A percentile compares a stretch with the other conserved stretches of the same genome.
These are phyloP conservation scores for Candida germanica DNA, from an alignment of 805 yeast species.

Conservation along the genomic window DNA sequence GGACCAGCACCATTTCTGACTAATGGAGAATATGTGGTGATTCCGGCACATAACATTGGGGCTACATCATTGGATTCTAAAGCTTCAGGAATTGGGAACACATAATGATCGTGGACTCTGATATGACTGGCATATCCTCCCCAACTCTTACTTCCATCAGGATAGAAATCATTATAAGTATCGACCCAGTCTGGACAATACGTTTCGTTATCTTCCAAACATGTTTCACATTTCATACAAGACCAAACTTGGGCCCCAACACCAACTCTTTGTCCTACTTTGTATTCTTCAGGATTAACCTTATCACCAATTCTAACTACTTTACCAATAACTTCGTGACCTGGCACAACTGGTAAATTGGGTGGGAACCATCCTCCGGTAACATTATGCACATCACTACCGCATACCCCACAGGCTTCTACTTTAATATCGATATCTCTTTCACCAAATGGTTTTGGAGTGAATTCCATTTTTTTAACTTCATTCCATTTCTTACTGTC, in stretches of 20 bases:
- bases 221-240: slow-evolving; percentile 61
- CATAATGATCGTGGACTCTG: slow-evolving; percentile 42
- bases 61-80: slow-evolving; percentile 44
- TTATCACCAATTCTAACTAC: slow-evolving; percentile 59
- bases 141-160: slow-evolving; percentile 24
- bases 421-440: slow-evolving; percentile 53
- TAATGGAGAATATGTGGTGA: slow-evolving; percentile 53
- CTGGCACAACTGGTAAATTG: slow-evolving; percentile 39
- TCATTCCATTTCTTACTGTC: slow-evolving; percentile 24
- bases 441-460: slow-evolving; percentile 21
- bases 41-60: slow-evolving; percentile 57
- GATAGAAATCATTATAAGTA: slow-evolving; percentile 50
- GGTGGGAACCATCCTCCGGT: slow-evolving; percentile 51
- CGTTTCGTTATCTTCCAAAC: slow-evolving; percentile 33
- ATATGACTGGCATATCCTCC: slow-evolving; percentile 53
- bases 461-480: slow-evolving; percentile 24
- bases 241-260: slow-evolving; percentile 68
- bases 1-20: slow-evolving; percentile 35
- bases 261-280: slow-evolving; percentile 75
- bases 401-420: slow-evolving; percentile 65
- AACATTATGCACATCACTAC: slow-evolving; percentile 53
- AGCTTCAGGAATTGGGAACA: slow-evolving; percentile 47
- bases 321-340: slow-evolving; percentile 65
- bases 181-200: slow-evolving; percentile 49
- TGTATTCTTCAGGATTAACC: slow-evolving; percentile 36